Evolutionary conservation across 2,329 filamentous ascomycete genomes (phyloP).

Genomic region (Xylariaceae sp.): DNA sequence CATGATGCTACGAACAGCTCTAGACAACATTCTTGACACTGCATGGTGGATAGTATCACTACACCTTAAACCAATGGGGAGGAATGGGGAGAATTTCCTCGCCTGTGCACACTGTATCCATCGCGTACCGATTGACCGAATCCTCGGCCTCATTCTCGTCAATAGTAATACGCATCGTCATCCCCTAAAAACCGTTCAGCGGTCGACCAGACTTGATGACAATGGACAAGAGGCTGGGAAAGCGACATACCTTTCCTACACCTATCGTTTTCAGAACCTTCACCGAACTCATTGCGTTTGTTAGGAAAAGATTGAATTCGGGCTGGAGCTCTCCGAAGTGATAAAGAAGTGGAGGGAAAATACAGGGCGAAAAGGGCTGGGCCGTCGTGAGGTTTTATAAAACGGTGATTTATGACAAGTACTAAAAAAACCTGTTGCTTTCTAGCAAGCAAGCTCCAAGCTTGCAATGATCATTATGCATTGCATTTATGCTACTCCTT

Average conservation of each 20-base stretch:
- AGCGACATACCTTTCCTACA: constrained; percentile 6
- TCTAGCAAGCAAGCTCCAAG: too few species aligned
- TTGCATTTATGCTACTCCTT: too few species aligned
- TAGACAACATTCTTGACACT: neutral
- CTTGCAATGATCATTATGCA: too few species aligned
- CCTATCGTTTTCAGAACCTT: constrained; percentile 4
- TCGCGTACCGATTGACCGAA: constrained; percentile 17
- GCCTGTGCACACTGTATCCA: constrained; percentile 13
- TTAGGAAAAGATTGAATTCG: too few species aligned
- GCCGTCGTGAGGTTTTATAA: too few species aligned
- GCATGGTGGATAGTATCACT: neutral
- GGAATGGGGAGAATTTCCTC: constrained; percentile 13
- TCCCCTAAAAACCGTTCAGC: neutral
- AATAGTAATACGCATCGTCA: constrained; percentile 14
- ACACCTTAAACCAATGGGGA: constrained; percentile 20
- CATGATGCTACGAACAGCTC: constrained; percentile 11
- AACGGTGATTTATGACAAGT: too few species aligned
- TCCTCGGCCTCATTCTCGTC: constrained; percentile 16
- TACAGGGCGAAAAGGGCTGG: too few species aligned
- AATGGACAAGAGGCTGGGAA: neutral
- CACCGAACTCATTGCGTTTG: constrained; percentile 6
- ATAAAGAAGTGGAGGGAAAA: too few species aligned
- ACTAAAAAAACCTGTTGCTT: too few species aligned
- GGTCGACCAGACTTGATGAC: neutral
- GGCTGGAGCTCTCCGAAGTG: too few species aligned